A percentile compares a stretch with the other conserved stretches of the same genome.
Conservation (phyloP, 306 rosid species). For the Astragalus membranaceus region DNA sequence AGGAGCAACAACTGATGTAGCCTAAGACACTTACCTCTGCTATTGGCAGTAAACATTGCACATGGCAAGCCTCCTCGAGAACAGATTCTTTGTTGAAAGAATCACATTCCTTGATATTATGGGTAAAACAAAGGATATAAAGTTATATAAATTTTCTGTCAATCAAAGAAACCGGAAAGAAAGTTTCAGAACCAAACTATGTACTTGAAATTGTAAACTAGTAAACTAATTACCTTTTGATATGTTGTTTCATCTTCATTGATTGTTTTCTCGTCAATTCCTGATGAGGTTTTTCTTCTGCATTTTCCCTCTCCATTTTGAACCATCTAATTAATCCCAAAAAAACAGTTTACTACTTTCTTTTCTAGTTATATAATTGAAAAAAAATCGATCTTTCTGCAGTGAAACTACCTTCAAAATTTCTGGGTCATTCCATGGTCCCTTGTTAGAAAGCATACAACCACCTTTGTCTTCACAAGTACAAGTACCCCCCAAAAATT, state of each 20-base stretch:
- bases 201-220: too few species aligned
- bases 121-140: too few species aligned
- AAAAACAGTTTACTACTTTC: neutral
- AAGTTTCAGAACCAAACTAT: too few species aligned
- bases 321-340: conserved; percentile 62
- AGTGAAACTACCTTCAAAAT: conserved; percentile 53
- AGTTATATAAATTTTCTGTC: too few species aligned
- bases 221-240: too few species aligned
- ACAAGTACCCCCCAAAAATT: conserved; percentile 87
- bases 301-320: conserved; percentile 68
- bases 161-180: too few species aligned
- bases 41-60: conserved; percentile 26
- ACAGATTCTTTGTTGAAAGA: neutral
- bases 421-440: conserved; percentile 94
- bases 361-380: neutral
- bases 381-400: neutral
- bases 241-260: conserved; percentile 40
- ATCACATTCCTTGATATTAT: too few species aligned
- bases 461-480: conserved; percentile 96
- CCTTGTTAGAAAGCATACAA: conserved; percentile 90
- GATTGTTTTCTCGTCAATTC: conserved; percentile 59
- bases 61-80: conserved; percentile 1
- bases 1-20: conserved; percentile 1
- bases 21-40: conserved; percentile 38
- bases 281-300: conserved; percentile 30